A percentile compares a stretch with the other conserved stretches of the same genome.
phyloP scores from a whole-genome alignment of 2,329 filamentous ascomycete species.

The Fusarium sp. region DNA sequence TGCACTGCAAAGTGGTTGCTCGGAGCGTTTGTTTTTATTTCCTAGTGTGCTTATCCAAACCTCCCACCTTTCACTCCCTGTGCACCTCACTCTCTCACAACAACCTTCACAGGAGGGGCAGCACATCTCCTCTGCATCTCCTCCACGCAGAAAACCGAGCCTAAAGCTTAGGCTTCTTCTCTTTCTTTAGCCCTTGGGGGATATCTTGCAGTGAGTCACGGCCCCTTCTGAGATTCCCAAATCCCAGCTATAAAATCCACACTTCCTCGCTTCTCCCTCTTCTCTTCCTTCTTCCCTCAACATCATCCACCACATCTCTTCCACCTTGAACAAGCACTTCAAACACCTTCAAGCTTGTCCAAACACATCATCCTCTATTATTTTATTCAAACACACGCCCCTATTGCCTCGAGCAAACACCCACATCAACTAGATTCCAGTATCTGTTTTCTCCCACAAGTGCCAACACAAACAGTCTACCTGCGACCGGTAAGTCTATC shows the following conservation, averaged over 20 bases:
- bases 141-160: neutral
- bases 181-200: neutral
- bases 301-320: constrained; percentile 17
- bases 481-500: constrained; percentile 20
- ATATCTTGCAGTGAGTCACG: constrained; percentile 33
- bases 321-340: constrained; percentile 15
- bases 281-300: constrained; percentile 24
- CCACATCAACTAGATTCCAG: constrained; percentile 21
- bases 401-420: neutral
- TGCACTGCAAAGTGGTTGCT: neutral
- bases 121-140: neutral
- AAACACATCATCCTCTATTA: neutral
- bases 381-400: neutral
- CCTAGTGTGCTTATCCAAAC: neutral
- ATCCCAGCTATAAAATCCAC: constrained; percentile 10
- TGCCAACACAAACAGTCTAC: neutral
- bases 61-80: constrained; percentile 1
- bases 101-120: constrained; percentile 1
- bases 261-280: constrained; percentile 3
- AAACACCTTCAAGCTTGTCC: neutral
- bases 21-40: constrained; percentile 11
- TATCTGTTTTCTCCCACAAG: neutral
- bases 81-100: neutral
- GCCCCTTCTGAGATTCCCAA: neutral
- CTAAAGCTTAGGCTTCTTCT: constrained; percentile 5